These are phyloP conservation scores for Mangifera indica DNA, from an alignment of 345 rosid species.

Conservation along the genomic window DNA sequence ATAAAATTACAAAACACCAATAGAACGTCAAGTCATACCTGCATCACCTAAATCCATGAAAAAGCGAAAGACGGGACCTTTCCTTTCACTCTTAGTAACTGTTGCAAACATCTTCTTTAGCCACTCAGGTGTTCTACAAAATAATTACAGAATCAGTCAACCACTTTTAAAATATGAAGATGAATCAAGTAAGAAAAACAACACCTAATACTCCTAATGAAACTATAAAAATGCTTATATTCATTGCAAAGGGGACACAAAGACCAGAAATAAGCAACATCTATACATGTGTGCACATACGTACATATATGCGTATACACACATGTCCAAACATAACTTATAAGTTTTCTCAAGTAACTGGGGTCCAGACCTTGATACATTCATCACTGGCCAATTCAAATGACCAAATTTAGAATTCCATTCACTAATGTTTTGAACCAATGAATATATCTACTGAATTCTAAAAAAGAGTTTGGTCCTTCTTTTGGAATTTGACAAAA, in stretches of 20 bases:
- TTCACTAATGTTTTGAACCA: too few relatives aligned
- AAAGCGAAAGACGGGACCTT: constrained; percentile 84
- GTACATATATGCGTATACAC: neutral
- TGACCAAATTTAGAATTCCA: neutral
- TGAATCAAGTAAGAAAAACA: neutral
- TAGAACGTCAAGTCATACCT: constrained; percentile 38
- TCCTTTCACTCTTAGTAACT: constrained; percentile 81
- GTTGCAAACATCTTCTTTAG: constrained; percentile 78
- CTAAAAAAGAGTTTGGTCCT: too few relatives aligned
- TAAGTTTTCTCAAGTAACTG: neutral
- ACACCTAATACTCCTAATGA: neutral
- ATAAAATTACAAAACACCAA: neutral
- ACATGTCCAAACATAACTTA: neutral
- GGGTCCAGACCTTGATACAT: neutral
- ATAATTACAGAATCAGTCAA: constrained; percentile 21
- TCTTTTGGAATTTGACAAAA: too few relatives aligned
- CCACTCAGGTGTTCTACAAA: constrained; percentile 80
- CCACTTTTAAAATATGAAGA: neutral
- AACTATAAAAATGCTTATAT: neutral
- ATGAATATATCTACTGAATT: too few relatives aligned
- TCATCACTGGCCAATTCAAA: neutral
- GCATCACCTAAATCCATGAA: constrained; percentile 98
- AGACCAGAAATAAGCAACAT: neutral
- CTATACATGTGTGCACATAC: too few relatives aligned
- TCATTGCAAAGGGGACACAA: neutral